phyloP scores from a whole-genome alignment of 2,329 filamentous ascomycete genomes.

The Hypocrella siamensis region DNA sequence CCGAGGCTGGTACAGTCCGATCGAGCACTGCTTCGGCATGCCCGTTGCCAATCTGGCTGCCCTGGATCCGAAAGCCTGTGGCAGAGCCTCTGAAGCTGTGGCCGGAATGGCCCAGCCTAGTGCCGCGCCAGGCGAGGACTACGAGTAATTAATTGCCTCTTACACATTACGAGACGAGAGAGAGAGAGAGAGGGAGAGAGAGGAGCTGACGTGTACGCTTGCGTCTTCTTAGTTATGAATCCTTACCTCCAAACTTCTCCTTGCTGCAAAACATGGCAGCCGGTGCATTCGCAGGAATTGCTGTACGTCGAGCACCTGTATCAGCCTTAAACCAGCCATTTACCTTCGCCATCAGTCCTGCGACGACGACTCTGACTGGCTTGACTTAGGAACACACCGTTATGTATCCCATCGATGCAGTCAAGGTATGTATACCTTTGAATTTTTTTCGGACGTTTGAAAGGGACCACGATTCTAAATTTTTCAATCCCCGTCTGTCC shows the following conservation, averaged over 20 bases:
- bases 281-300: constrained; percentile 92
- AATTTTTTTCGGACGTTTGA: too few relatives aligned
- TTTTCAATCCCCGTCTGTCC: background rate
- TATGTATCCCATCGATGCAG: constrained; percentile 96
- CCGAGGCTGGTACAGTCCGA: too few relatives aligned
- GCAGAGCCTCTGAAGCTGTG: constrained; percentile 50
- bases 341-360: background rate
- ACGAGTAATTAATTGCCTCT: constrained; percentile 34
- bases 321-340: background rate
- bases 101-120: constrained; percentile 55
- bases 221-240: constrained; percentile 71
- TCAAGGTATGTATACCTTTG: constrained; percentile 61
- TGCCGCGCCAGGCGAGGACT: constrained; percentile 47
- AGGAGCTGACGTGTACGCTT: background rate
- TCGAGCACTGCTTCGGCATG: background rate
- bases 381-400: constrained; percentile 74
- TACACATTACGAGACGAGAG: background rate
- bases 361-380: constrained; percentile 4
- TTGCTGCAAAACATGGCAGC: constrained; percentile 89
- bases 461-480: too few relatives aligned
- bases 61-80: constrained; percentile 43
- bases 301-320: constrained; percentile 39
- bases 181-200: too few relatives aligned
- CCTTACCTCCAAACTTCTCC: constrained; percentile 85
- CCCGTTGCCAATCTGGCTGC: constrained; percentile 38